These are phyloP conservation scores for Aquanectria penicillioides DNA, from an alignment of 2,329 filamentous ascomycete species.

Conservation along the genomic window DNA sequence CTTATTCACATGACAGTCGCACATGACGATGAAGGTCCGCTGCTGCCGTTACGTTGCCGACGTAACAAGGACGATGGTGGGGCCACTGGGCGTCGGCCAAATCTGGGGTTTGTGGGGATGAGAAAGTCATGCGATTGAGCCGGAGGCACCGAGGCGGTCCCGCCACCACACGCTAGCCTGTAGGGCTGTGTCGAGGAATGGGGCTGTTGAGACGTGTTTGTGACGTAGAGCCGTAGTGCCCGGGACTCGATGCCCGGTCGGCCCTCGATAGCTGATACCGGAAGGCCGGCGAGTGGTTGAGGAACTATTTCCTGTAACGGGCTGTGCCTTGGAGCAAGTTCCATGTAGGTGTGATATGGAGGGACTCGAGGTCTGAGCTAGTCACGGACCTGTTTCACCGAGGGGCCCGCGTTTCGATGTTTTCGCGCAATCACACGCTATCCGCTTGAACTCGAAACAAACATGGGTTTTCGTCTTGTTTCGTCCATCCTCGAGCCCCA, in stretches of 20 bases:
- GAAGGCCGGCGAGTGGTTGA: too few relatives aligned
- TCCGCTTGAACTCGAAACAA: background rate
- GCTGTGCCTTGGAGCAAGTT: background rate
- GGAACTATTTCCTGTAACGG: conserved; percentile 6
- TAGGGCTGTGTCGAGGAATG: conserved; percentile 22
- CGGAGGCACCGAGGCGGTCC: conserved; percentile 8
- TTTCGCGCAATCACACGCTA: too few relatives aligned
- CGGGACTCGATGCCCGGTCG: too few relatives aligned
- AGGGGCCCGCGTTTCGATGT: background rate
- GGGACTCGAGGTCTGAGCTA: background rate
- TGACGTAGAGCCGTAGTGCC: too few relatives aligned
- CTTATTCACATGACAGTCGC: conserved; percentile 39
- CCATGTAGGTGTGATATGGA: conserved; percentile 1
- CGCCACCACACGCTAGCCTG: background rate
- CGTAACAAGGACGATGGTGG: conserved; percentile 27
- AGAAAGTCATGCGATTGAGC: conserved; percentile 14
- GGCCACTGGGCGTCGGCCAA: conserved; percentile 20
- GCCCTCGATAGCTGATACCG: too few relatives aligned
- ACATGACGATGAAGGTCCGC: conserved; percentile 31
- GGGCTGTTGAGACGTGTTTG: conserved; percentile 21
- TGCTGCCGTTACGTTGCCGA: conserved; percentile 22
- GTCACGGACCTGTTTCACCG: conserved; percentile 9
- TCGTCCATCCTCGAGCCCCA: background rate
- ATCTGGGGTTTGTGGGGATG: conserved; percentile 17
- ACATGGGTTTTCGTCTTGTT: background rate